Evolutionary conservation across 164 flowering plant genomes (phyloP), one percentile per base, ranked within the genome.

Genomic region (Echeveria elegans): DNA sequence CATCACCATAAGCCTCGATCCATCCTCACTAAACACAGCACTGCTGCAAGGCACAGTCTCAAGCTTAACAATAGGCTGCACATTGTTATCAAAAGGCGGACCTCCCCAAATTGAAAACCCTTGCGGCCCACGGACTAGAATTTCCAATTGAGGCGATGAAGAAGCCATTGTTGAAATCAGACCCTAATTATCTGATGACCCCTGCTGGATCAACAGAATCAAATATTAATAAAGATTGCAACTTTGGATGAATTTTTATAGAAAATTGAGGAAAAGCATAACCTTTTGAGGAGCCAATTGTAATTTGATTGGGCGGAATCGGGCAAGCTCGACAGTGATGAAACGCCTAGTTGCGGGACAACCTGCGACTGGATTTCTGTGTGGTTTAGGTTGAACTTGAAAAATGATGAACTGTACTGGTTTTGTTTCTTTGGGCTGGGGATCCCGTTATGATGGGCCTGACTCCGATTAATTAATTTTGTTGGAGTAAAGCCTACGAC

Each of bases 31-130:
- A 71, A 85, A 90, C 63, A 72, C 86, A 24, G 88, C 72, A 68
- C 62, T 79, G 12, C 72, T 71, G 75, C 99, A 95, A 9, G 88
- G 70, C 66, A 80, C 69, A 65, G 69, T 80, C 31, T 85, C 86
- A 62, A 83, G 79, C 85, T 90, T 92, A 32, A 77, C 30, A 18
- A 63, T 36, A 11, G 92, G 97, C 72, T 88, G 80, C 12, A 77
- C 83, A 72, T 85, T 80, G 67, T 66, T 70, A 3, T 7, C 37
- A 68, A 92, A 92, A 28, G 99, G 99, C 1, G 97, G 99, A 4
- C 97, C 99, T 53, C 66, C 72, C 94, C 97, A 92, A 2, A 88
- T 59, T 60, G 84, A 79, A 67, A 81, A 89, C 6, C 96, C 96
- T 21, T 88, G 88, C 10, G 90, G 86, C 64, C 81, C 97, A 67